phyloP scores from a whole-genome alignment of 1,139 yeast species.

The Yamadazyma blattariae region DNA sequence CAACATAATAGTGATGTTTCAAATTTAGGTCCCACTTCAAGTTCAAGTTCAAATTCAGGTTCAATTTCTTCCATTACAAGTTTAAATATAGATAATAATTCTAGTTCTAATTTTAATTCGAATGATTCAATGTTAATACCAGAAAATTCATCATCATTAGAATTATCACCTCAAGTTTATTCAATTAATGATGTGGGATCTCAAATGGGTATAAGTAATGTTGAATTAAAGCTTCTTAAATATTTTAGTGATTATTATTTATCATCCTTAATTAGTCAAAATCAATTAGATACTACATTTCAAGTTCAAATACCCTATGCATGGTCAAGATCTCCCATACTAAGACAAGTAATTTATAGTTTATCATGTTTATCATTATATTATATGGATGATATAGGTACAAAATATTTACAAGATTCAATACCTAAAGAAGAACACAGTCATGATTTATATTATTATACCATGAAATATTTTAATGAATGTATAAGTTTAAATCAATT shows the following conservation, averaged over 20 bases:
- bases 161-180: background rate
- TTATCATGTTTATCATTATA: slow-evolving; percentile 5
- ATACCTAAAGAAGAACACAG: background rate
- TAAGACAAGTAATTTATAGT: slow-evolving; percentile 2
- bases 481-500: slow-evolving; percentile 1
- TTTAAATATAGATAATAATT: background rate
- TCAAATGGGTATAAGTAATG: background rate
- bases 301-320: slow-evolving; percentile 2
- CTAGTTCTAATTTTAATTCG: background rate
- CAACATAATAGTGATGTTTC: no score
- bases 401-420: background rate
- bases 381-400: slow-evolving; percentile 1
- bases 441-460: background rate
- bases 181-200: slow-evolving; percentile 1
- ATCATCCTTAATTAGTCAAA: background rate
- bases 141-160: background rate
- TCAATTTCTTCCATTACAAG: no score
- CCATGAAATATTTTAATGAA: slow-evolving; percentile 4
- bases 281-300: background rate
- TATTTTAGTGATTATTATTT: slow-evolving; percentile 3
- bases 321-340: slow-evolving; percentile 2
- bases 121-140: no score
- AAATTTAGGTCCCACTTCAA: no score
- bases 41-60: no score
- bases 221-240: slow-evolving; percentile 5